These are phyloP conservation scores for Gleditsia sinensis DNA, from an alignment of 306 rosid species.

Conservation along the genomic window DNA sequence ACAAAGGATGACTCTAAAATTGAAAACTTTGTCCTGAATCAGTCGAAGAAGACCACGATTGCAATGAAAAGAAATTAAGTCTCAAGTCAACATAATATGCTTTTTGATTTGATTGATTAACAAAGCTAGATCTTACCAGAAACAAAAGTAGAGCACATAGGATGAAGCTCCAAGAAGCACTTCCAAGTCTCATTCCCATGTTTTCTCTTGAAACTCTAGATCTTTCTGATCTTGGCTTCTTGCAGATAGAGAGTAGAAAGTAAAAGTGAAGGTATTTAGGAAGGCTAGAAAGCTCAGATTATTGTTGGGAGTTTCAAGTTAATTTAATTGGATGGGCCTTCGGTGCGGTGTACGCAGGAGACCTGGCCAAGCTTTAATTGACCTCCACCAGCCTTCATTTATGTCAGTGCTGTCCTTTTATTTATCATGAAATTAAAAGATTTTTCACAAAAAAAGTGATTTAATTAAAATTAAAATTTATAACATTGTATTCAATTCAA, in stretches of 20 bases:
- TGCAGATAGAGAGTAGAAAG: not conserved
- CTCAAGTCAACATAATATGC: constrained; percentile 6
- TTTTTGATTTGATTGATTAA: no score
- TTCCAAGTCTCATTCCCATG: constrained; percentile 36
- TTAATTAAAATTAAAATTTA: no score
- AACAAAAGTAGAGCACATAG: constrained; percentile 33
- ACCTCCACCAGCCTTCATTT: no score
- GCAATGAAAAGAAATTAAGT: not conserved
- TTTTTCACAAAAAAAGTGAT: no score
- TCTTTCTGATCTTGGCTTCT: not conserved
- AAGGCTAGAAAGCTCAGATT: not conserved
- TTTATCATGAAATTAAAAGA: no score
- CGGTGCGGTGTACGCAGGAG: not conserved
- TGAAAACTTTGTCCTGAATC: no score
- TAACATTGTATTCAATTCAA: no score
- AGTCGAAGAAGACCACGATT: no score
- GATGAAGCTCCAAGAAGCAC: constrained; percentile 43
- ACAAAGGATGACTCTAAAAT: no score
- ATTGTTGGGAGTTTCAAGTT: not conserved
- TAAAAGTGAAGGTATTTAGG: not conserved
- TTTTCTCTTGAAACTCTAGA: constrained; percentile 29
- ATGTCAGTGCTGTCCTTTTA: no score
- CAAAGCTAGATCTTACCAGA: constrained; percentile 40
- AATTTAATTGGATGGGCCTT: not conserved
- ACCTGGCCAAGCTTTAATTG: no score